Evolutionary conservation across 139 green algal species (phyloP).

Genomic region (Zygnema cylindricum): DNA sequence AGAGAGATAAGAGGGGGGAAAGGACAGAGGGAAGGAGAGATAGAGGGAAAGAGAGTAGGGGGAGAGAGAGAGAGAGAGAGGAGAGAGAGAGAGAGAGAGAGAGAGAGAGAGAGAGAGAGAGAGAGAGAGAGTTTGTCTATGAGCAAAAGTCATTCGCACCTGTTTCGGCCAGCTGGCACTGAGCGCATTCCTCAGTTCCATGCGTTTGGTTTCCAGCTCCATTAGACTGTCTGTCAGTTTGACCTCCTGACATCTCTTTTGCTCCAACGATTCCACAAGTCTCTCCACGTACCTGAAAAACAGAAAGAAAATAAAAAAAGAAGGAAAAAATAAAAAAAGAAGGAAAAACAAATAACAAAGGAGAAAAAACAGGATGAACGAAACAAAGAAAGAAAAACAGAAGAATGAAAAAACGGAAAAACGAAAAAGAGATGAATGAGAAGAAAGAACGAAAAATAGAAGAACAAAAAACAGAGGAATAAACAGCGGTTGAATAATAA

Average conservation of each 20-base stretch:
- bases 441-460: neutral
- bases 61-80: neutral
- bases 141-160: neutral
- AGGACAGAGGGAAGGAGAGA: neutral
- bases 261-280: slow-evolving; percentile 31
- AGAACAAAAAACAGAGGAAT: no score
- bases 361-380: neutral
- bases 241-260: slow-evolving; percentile 33
- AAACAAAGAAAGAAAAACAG: neutral
- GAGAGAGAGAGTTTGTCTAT: no score
- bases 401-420: neutral
- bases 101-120: slow-evolving; percentile 1
- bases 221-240: neutral
- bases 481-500: no score
- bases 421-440: neutral
- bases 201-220: slow-evolving; percentile 32
- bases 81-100: neutral
- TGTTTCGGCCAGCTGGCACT: slow-evolving; percentile 47
- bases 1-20: neutral
- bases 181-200: slow-evolving; percentile 35
- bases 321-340: neutral
- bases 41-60: neutral
- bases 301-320: neutral
- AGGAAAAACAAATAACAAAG: neutral
- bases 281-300: slow-evolving; percentile 50